These are phyloP conservation scores for Styphnolobium japonicum DNA, from an alignment of 306 rosid genomes.

Conservation along the genomic window DNA sequence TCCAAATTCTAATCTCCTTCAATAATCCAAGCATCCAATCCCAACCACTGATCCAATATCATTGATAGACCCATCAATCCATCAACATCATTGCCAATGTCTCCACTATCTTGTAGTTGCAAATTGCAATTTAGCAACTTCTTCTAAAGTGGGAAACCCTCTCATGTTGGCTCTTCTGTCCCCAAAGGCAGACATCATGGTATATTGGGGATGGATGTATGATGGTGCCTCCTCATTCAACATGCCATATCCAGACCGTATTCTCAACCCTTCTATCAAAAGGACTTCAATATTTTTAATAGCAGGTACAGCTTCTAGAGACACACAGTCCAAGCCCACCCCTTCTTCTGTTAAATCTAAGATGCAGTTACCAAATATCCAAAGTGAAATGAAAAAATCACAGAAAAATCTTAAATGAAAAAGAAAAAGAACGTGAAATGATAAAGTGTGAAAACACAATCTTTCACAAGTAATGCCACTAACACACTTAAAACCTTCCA, in stretches of 20 bases:
- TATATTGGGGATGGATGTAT: slow-evolving; percentile 30
- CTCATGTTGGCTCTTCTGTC: slow-evolving; percentile 1
- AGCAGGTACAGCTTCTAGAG: slow-evolving; percentile 53
- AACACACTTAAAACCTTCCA: slow-evolving; percentile 47
- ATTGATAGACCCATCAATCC: slow-evolving; percentile 55
- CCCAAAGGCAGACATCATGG: slow-evolving; percentile 3
- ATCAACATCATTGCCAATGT: slow-evolving; percentile 16
- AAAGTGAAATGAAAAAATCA: no score
- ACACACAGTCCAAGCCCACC: slow-evolving; percentile 27
- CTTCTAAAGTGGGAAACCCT: slow-evolving; percentile 17
- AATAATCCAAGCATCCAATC: slow-evolving; percentile 62
- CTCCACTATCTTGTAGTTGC: slow-evolving; percentile 16
- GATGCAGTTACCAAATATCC: no score
- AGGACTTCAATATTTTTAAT: slow-evolving; percentile 54
- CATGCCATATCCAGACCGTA: slow-evolving; percentile 61
- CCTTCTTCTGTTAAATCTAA: slow-evolving; percentile 21
- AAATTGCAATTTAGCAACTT: slow-evolving; percentile 31
- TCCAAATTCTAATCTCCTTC: slow-evolving; percentile 40
- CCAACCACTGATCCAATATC: slow-evolving; percentile 67
- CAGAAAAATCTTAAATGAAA: no score
- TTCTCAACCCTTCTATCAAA: slow-evolving; percentile 70
- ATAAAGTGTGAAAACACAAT: background rate
- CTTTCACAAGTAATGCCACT: slow-evolving; percentile 4
- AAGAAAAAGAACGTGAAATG: background rate
- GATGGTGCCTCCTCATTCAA: slow-evolving; percentile 52